Base-by-base conservation (phyloP, 495 filamentous ascomycete genomes). In the Chaetomium tenue region DNA sequence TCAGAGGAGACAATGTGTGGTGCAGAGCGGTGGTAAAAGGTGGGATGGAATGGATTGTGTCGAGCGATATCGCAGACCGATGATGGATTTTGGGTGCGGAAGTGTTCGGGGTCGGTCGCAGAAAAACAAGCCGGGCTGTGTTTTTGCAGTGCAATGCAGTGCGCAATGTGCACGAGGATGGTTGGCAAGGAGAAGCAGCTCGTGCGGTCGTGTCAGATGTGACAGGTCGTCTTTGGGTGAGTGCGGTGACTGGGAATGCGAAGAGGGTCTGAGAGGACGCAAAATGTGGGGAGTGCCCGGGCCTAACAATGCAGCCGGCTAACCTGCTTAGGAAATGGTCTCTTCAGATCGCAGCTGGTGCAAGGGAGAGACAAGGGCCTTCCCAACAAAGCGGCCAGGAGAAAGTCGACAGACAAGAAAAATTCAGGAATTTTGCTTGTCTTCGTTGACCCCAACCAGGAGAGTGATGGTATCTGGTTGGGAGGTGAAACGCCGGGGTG, bases 291-390 rank as follows among this genome's bases (percentile, higher is more conserved):
- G 57, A 48, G 57, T 22, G 23, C 15, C 55, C 28, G 55, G 65
- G 61, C 23, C 63, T 60, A 58, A 63, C 55, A 67, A 60, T 51
- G 61, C 15, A 40, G 13, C 22, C 53, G 60, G 44, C 65, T 67
- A 63, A 57, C 65, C 61, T 26, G 51, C 47, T 67, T 58, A 42
- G 61, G 65, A 67, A 52, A n/a, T 62, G 63, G 63, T 23, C n/a
- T 20, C 42, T 12, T 57, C 48, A 67, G 28, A 46, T n/a, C 22
- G 47, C 18, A 60, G 39, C 30, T 50, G 22, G 20, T 37, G 54
- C 53, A 55, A 63, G 55, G 52, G 28, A 28, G 48, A 44, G 47
- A 59, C 60, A 63, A 51, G 40, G 65, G 33, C 52, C 46, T 54
- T 28, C 55, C 55, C 22, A 39, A 66, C 60, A 66, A 66, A 66